A percentile compares a stretch with the other conserved stretches of the same genome.
phyloP scores from a whole-genome alignment of 1,284 basidiomycete genomes.

The Moesziomyces sp. region DNA sequence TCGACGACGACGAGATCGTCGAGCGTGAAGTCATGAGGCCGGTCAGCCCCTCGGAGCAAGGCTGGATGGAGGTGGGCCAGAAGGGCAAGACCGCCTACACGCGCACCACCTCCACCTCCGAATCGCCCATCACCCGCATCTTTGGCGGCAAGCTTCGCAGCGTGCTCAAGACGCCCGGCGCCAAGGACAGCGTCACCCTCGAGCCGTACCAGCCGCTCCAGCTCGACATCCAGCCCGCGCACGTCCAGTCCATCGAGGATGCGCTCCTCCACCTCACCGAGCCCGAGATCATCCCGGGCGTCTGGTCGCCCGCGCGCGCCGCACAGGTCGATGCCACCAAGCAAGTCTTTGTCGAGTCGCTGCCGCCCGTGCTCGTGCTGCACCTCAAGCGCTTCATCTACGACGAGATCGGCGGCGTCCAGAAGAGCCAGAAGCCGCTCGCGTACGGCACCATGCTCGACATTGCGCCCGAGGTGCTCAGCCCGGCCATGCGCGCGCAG shows the following conservation, averaged over 20 bases:
- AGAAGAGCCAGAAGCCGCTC: constrained; percentile 86
- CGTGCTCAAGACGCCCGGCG: constrained; percentile 81
- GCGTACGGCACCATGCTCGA: constrained; percentile 82
- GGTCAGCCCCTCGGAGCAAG: constrained; percentile 61
- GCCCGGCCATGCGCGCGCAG: constrained; percentile 56
- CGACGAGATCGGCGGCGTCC: constrained; percentile 82
- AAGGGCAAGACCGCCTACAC: constrained; percentile 86
- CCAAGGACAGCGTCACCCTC: constrained; percentile 84
- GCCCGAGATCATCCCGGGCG: constrained; percentile 83
- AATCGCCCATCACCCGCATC: constrained; percentile 88
- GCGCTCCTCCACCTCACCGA: constrained; percentile 82
- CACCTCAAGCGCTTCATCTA: constrained; percentile 95
- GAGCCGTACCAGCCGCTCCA: constrained; percentile 92
- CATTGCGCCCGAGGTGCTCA: constrained; percentile 70
- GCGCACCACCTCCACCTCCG: constrained; percentile 79
- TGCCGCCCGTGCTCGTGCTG: constrained; percentile 86
- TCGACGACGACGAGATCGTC: constrained; percentile 70
- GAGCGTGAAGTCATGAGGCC: constrained; percentile 69
- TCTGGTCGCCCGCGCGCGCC: constrained; percentile 68
- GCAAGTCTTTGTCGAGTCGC: constrained; percentile 83
- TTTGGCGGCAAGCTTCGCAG: constrained; percentile 95
- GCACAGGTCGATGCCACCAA: constrained; percentile 82
- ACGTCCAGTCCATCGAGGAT: constrained; percentile 82
- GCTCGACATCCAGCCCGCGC: constrained; percentile 81
- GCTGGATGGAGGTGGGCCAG: constrained; percentile 92